Conservation (phyloP, 1,284 basidiomycete genomes). For the Marasmius tenuissimus region DNA sequence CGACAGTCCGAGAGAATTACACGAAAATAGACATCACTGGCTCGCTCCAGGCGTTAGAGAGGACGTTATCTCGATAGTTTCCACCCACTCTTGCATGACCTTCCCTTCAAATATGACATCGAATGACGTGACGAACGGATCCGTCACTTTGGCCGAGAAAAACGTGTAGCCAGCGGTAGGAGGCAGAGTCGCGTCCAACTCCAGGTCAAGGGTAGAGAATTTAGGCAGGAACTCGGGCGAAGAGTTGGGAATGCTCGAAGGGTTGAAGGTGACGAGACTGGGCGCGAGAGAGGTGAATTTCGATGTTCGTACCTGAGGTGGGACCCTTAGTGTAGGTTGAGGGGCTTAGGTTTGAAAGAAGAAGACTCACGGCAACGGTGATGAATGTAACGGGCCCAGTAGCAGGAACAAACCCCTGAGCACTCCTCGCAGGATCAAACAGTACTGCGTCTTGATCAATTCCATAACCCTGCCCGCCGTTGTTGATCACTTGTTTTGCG, state of each 20-base stretch:
- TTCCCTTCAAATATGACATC: not conserved
- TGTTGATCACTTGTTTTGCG: not conserved
- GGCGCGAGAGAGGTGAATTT: not conserved
- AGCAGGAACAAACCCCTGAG: not conserved
- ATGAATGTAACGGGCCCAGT: not conserved
- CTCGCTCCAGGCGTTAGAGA: not conserved
- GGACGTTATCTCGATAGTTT: not conserved
- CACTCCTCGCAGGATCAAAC: not conserved
- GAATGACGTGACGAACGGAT: not conserved
- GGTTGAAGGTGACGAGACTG: not conserved
- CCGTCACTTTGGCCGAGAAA: not conserved
- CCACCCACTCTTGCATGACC: not conserved
- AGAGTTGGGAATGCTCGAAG: not conserved
- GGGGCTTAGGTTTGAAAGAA: not conserved
- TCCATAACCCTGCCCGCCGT: not conserved
- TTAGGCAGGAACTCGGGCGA: not conserved
- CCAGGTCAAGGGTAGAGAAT: not conserved
- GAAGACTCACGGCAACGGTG: not conserved
- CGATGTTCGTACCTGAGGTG: not conserved
- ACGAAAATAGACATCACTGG: too few species aligned
- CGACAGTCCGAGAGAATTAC: too few species aligned
- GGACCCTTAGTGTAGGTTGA: too few species aligned
- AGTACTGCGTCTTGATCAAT: conserved; percentile 7
- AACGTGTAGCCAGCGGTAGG: conserved; percentile 4
- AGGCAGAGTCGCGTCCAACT: not conserved